Conservation (phyloP, 768 basidiomycete genomes). For the Crepidotus variabilis region DNA sequence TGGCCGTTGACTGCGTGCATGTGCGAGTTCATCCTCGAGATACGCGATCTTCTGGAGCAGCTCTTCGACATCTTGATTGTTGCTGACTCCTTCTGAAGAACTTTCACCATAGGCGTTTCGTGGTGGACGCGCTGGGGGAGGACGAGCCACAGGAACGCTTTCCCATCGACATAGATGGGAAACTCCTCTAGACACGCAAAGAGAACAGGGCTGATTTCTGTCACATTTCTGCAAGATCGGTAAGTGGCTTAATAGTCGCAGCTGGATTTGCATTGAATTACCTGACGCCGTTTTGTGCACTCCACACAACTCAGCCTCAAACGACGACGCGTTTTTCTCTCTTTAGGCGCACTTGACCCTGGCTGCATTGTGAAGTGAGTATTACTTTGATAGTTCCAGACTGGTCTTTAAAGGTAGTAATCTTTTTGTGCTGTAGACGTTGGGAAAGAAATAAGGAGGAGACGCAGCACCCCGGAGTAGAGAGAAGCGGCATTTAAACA, state of each 20-base stretch:
- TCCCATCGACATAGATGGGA: constrained; percentile 45
- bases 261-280: constrained; percentile 19
- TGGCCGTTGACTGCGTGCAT: constrained; percentile 5
- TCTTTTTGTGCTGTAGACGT: too few relatives aligned
- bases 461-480: too few relatives aligned
- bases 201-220: constrained; percentile 37
- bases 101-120: constrained; percentile 11
- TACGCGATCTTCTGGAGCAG: constrained; percentile 24
- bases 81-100: constrained; percentile 13
- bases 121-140: constrained; percentile 36
- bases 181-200: constrained; percentile 35
- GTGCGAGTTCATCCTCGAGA: constrained; percentile 21
- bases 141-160: constrained; percentile 37
- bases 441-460: too few relatives aligned
- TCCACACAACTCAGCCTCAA: constrained; percentile 52
- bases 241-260: constrained; percentile 1
- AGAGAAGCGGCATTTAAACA: too few relatives aligned
- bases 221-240: constrained; percentile 44
- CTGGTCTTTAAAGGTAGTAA: too few relatives aligned
- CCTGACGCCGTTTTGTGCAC: constrained; percentile 54
- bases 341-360: constrained; percentile 19
- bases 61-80: constrained; percentile 15
- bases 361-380: background rate
- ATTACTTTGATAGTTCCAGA: too few relatives aligned
- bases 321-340: constrained; percentile 47